These are phyloP conservation scores for Orbilia oligospora DNA, from an alignment of 2,329 filamentous ascomycete genomes.

Conservation along the genomic window DNA sequence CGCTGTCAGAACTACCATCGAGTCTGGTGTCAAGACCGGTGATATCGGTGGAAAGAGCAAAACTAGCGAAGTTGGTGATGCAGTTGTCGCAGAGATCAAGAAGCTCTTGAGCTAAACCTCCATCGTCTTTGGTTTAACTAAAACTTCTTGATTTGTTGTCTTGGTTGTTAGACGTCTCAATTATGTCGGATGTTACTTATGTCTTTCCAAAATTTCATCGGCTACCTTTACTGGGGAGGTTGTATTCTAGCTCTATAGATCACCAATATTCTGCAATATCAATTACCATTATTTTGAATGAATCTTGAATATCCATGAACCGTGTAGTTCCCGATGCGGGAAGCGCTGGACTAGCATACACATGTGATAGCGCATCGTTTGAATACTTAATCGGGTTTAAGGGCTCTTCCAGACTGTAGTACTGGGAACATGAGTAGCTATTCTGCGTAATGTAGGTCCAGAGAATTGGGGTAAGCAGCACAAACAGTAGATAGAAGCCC, in stretches of 20 bases:
- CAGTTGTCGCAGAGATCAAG: slow-evolving; percentile 72
- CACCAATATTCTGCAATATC: neutral
- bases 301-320: neutral
- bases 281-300: slow-evolving; percentile 3
- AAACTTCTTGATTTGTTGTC: neutral
- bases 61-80: slow-evolving; percentile 86
- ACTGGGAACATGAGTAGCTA: neutral
- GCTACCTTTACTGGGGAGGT: neutral
- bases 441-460: neutral
- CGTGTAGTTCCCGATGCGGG: neutral
- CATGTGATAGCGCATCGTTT: neutral
- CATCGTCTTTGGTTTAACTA: neutral
- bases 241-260: slow-evolving; percentile 9
- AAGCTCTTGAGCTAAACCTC: slow-evolving; percentile 52
- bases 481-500: neutral
- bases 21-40: slow-evolving; percentile 81
- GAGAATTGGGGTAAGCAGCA: neutral
- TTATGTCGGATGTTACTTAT: neutral
- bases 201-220: neutral
- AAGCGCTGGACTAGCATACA: neutral
- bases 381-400: neutral
- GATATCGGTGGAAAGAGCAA: slow-evolving; percentile 84
- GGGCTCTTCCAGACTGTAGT: too few relatives aligned
- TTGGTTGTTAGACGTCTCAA: neutral
- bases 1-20: slow-evolving; percentile 84